Conservation (phyloP, 2,329 filamentous ascomycete genomes). For the Fusarium keratoplasticum region DNA sequence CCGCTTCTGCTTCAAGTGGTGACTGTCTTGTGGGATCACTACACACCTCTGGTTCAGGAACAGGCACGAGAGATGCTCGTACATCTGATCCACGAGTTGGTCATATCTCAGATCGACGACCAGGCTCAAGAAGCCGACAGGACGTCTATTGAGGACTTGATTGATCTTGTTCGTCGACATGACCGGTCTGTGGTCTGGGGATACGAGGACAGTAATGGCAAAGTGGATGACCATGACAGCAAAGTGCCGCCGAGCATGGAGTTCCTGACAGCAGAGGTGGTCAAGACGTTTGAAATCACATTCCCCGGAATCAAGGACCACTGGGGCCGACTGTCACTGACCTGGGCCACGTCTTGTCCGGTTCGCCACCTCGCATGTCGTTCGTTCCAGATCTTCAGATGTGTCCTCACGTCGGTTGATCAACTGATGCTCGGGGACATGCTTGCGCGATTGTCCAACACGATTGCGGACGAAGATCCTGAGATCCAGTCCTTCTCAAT, state of each 20-base stretch:
- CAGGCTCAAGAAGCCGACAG: slow-evolving; percentile 71
- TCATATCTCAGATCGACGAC: slow-evolving; percentile 83
- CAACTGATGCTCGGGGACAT: slow-evolving; percentile 97
- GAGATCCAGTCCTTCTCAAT: slow-evolving; percentile 98
- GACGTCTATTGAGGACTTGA: slow-evolving; percentile 84
- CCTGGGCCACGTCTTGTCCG: slow-evolving; percentile 96
- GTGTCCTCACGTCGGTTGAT: slow-evolving; percentile 89
- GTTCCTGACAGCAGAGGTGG: slow-evolving; percentile 81
- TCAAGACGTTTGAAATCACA: slow-evolving; percentile 85
- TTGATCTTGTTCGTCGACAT: slow-evolving; percentile 87
- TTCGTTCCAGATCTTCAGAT: slow-evolving; percentile 97
- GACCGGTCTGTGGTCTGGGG: slow-evolving; percentile 90
- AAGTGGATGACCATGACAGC: slow-evolving; percentile 76
- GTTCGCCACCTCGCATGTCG: slow-evolving; percentile 95
- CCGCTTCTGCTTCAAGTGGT: slow-evolving; percentile 91
- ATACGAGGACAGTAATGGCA: slow-evolving; percentile 92
- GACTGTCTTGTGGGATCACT: slow-evolving; percentile 96
- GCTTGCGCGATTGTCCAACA: slow-evolving; percentile 94
- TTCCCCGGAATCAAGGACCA: slow-evolving; percentile 90
- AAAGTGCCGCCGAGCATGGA: slow-evolving; percentile 92
- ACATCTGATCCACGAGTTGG: slow-evolving; percentile 94
- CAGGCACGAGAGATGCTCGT: slow-evolving; percentile 98
- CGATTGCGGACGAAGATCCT: slow-evolving; percentile 91
- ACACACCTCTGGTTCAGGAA: slow-evolving; percentile 93
- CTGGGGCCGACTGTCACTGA: slow-evolving; percentile 90